Base-by-base conservation (phyloP, 805 yeast genomes). In the Scheffersomyces spartinae region DNA sequence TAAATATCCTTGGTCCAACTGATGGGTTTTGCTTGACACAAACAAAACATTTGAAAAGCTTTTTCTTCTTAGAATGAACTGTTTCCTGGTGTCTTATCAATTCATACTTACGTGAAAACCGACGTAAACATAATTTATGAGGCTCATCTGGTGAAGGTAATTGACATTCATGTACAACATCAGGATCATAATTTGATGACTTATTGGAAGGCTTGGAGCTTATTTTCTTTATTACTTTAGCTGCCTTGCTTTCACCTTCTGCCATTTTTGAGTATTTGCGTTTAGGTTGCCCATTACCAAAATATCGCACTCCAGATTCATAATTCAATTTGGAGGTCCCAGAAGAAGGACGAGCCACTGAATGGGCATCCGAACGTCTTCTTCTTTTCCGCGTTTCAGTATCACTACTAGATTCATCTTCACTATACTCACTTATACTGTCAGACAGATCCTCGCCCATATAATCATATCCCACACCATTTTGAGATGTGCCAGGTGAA, bases 21-120 rank as follows among this genome's bases (percentile, higher is more conserved):
- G 39, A 35, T 1, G 67, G 67, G 31, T 54, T 55, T 28, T 54
- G 61, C 29, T 57, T 61, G 13, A 59, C 62, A 38, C 67, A 61
- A 7, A 61, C 65, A 39, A 37, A 59, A 34, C 67, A 61, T 30
- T 60, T 60, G 47, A 57, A 61, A 18, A 61, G 40, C 33, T 58
- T 60, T 39, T 61, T 61, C 47, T 58, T 57, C 29, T 56, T 58
- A 2, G 63, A 53, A 32, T 61, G 67, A 17, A 61, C 65, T 1
- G 67, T 61, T 29, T 61, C 66, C 32, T 60, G 66, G 34, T 61
- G 67, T 29, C 67, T 44, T 10, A 58, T 61, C 28, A 61, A 49
- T 37, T 61, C 67, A 31, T 61, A 61, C 33, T 60, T 60, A 26
- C 67, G 42, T 13, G 64, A 55, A 33, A 61, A 61, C 15, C 65